phyloP scores from a whole-genome alignment of 1,139 yeast species.

The Pichia terricola region DNA sequence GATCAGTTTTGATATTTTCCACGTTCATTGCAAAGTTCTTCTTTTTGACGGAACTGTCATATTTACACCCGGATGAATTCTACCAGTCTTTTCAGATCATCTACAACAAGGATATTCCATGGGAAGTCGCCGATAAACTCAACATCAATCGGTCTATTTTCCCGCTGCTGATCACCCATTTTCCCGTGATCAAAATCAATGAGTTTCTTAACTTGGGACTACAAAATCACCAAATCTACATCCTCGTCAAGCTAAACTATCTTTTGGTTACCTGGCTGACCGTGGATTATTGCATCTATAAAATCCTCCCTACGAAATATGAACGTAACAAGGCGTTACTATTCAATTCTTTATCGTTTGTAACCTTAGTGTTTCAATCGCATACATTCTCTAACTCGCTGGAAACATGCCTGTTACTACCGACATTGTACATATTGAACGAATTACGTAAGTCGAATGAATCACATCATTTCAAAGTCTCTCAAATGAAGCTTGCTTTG shows the following conservation, averaged over 20 bases:
- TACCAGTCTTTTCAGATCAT: conserved; percentile 80
- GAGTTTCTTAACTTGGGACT: conserved; percentile 18
- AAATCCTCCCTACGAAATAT: conserved; percentile 45
- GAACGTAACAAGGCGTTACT: conserved; percentile 57
- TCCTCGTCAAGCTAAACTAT: conserved; percentile 48
- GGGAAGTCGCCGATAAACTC: conserved; percentile 61
- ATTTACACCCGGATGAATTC: conserved; percentile 97
- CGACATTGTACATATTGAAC: conserved; percentile 43
- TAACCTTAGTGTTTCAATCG: conserved; percentile 71
- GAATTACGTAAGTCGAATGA: conserved; percentile 28
- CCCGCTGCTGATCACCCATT: conserved; percentile 60
- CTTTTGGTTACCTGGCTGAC: conserved; percentile 42
- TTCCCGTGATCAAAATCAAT: conserved; percentile 45
- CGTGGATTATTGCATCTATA: conserved; percentile 42
- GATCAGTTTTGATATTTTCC: conserved; percentile 32
- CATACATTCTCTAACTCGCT: conserved; percentile 84
- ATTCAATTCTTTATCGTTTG: conserved; percentile 66
- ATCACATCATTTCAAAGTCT: not conserved
- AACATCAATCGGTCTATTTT: conserved; percentile 66
- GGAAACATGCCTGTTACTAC: conserved; percentile 62
- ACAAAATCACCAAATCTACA: conserved; percentile 41
- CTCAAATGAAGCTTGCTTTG: conserved; percentile 16
- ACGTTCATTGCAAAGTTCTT: conserved; percentile 28
- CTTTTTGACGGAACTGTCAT: conserved; percentile 64
- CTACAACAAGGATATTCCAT: conserved; percentile 53